Conservation (phyloP, 768 basidiomycete genomes). For the Suillus bovinus region DNA sequence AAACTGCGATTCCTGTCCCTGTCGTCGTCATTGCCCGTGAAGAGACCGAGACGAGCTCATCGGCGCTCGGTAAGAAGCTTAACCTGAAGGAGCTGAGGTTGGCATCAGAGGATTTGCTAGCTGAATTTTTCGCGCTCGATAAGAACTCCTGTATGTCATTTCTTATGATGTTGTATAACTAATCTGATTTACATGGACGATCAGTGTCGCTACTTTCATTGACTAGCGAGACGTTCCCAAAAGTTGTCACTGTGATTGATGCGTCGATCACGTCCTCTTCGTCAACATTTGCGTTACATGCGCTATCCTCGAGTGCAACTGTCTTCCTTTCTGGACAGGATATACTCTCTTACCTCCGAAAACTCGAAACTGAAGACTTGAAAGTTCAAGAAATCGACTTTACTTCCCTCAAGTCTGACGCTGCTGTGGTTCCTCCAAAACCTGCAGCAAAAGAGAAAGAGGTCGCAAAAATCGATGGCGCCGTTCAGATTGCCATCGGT, state of each 20-base stretch:
- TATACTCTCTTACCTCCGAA: constrained; percentile 68
- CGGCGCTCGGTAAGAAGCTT: constrained; percentile 74
- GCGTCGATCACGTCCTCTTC: constrained; percentile 63
- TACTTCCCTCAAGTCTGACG: constrained; percentile 52
- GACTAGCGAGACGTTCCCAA: constrained; percentile 61
- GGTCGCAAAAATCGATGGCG: constrained; percentile 81
- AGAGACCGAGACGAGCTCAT: constrained; percentile 79
- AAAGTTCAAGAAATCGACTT: constrained; percentile 80
- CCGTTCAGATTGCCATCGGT: constrained; percentile 90
- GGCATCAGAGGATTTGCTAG: constrained; percentile 83
- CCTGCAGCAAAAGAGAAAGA: constrained; percentile 58
- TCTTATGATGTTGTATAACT: neutral
- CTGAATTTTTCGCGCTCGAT: constrained; percentile 79
- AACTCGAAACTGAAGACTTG: constrained; percentile 62
- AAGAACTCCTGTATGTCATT: constrained; percentile 81
- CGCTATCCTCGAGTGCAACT: constrained; percentile 67
- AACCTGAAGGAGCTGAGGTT: constrained; percentile 85
- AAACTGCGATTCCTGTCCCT: constrained; percentile 79
- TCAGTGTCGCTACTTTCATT: constrained; percentile 84
- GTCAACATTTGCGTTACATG: constrained; percentile 73
- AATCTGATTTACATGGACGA: constrained; percentile 11
- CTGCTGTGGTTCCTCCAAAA: constrained; percentile 34
- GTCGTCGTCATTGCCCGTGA: constrained; percentile 87
- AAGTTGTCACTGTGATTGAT: constrained; percentile 76
- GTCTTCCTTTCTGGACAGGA: constrained; percentile 80